Base-by-base conservation (phyloP, 2,329 filamentous ascomycete genomes). In the Claviceps spartinae region DNA sequence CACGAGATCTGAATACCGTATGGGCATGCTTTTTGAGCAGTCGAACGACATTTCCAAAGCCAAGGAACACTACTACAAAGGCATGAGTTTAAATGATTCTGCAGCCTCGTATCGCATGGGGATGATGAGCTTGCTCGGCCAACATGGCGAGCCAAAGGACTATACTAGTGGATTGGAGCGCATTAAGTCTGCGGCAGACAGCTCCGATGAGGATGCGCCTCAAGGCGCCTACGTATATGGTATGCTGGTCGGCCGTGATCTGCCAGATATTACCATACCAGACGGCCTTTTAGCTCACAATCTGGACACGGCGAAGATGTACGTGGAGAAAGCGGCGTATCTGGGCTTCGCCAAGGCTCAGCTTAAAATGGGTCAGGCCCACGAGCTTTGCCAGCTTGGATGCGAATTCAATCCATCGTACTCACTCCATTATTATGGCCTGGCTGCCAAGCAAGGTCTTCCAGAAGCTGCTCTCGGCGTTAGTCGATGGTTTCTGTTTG, bases 401-500 rank as follows among this genome's bases (percentile, higher is more conserved):
- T 97, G 91, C 67, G 89, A 96, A 57, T 98, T 98, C 67, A 89
- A 94, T 61, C 90, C 93, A 1, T 85, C 88, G 0, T 78, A 94
- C 53, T 97, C 91, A 1, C 70, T 98, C 51, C 93, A 98, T 65
- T 98, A 98, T 72, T 96, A 97, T 63, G 88, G 88, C 40, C 76
- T 98, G 36, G 91, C 93, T 22, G 86, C 93, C 13, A 83, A 86
- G 57, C 93, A 97, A 69, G 91, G 90, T 18, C 89, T 97, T 61
- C 76, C 89, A 0, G 93, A 98, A 65, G 93, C 91, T 0, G 89
- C 95, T 54, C 86, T 98, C 69, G 89, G 91, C 30, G 89, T 98
- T 55, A 97, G 91, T 68, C 93, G 95, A 68, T 98, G 93, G 93
- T 98, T 97, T 64, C 76, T 98, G 30, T 97, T 95, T 62, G 93